A percentile compares a stretch with the other conserved stretches of the same genome.
These are phyloP conservation scores for Alectoria sarmentosa DNA, from an alignment of 495 filamentous ascomycete species.

Conservation along the genomic window DNA sequence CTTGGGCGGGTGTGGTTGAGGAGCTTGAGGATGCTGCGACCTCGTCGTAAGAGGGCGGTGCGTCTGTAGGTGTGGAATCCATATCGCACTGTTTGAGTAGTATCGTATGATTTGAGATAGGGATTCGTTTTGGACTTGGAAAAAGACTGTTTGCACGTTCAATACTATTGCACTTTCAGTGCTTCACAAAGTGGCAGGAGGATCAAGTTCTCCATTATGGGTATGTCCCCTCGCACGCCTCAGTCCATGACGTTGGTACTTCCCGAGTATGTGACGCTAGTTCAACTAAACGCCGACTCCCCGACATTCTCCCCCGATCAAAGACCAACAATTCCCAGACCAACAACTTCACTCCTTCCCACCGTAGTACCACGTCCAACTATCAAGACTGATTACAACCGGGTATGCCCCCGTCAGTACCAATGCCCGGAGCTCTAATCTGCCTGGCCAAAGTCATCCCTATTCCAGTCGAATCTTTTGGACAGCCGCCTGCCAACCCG, in stretches of 20 bases:
- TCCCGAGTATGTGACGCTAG: background rate
- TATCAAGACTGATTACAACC: no score
- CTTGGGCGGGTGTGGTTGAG: constrained; percentile 6
- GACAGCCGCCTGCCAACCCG: background rate
- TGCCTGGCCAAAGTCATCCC: no score
- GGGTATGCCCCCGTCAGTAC: no score
- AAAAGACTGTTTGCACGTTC: background rate
- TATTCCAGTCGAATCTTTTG: background rate
- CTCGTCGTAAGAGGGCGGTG: constrained; percentile 32
- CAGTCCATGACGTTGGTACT: background rate
- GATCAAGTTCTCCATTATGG: background rate
- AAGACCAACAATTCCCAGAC: no score
- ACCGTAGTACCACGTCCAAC: no score
- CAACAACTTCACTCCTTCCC: background rate
- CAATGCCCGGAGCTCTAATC: no score
- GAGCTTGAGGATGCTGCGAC: constrained; percentile 18
- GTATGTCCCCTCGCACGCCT: no score
- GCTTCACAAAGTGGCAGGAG: background rate
- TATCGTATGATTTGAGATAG: no score
- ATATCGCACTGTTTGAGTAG: no score
- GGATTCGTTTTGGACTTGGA: no score
- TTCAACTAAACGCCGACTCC: background rate
- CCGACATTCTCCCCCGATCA: no score
- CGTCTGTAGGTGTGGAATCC: constrained; percentile 19
- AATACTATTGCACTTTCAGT: background rate